A percentile compares a stretch with the other conserved stretches of the same genome.
phyloP scores from a whole-genome alignment of 257 asterid species.

The Solanum pinnatisectum region DNA sequence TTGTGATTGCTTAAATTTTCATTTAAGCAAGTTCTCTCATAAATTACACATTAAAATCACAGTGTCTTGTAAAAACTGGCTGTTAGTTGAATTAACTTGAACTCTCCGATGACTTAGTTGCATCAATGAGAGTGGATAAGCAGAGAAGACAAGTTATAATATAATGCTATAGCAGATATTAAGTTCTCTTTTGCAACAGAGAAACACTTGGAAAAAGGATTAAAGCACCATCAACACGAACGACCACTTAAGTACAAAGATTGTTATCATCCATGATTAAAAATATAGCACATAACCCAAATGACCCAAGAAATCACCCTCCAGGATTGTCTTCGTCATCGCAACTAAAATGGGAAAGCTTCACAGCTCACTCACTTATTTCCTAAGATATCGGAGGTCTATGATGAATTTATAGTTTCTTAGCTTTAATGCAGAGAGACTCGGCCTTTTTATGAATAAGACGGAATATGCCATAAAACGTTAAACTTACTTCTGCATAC shows the following conservation, averaged over 20 bases:
- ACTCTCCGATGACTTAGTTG: neutral
- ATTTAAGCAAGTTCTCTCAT: neutral
- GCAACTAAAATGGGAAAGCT: neutral
- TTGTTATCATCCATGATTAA: neutral
- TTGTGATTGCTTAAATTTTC: neutral
- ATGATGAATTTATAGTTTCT: neutral
- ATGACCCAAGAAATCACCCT: neutral
- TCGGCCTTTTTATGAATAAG: neutral
- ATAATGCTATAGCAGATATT: neutral
- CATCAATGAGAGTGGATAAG: neutral
- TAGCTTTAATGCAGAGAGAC: neutral
- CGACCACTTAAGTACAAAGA: neutral
- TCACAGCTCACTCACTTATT: neutral
- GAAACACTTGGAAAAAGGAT: neutral
- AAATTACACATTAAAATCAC: neutral
- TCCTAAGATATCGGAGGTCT: neutral
- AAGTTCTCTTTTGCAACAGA: neutral
- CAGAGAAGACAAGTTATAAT: neutral
- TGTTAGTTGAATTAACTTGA: neutral
- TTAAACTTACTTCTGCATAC: neutral
- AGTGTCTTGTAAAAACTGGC: neutral
- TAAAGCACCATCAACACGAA: neutral
- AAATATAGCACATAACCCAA: neutral
- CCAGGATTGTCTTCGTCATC: neutral
- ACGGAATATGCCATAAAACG: neutral